Base-by-base conservation (phyloP, 2,329 filamentous ascomycete species). In the Capronia americana region DNA sequence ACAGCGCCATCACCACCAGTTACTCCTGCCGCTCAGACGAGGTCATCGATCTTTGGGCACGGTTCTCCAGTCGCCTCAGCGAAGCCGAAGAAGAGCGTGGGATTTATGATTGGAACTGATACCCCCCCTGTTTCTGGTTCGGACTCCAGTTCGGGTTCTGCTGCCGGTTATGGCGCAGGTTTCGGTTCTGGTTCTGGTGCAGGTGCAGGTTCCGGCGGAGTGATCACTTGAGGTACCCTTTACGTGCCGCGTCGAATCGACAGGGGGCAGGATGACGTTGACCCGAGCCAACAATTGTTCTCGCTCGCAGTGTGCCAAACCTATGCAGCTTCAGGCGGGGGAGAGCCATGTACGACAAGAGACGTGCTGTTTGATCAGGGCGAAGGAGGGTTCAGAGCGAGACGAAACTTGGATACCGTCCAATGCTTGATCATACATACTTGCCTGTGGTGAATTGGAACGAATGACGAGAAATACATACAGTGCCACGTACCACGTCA, bases 81-180 rank as follows among this genome's bases (percentile, higher is more conserved):
- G 12, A 65, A 54, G 50, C 48, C 64, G 30, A 65, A 69, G 62
- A 69, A 67, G 55, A 65, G 58, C 30, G 67, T 69, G 4, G 57
- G 67, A 26, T 56, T 67, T 12, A 23, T 50, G 23, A 38, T 57
- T 10, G 65, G 60, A 4, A 7, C n/a, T 3, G 3, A 14, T 8
- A 28, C 46, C 10, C 1, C 46, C 20, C 28, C 46, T 41, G 20
- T 46, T 28, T 61, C 38, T 44, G 38, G 38, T 5, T 44, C 38
- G 17, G 38, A 44, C 8, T n/a, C 38, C 38, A 44, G 38, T 20
- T 44, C 38, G 0, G 38, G 38, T 44, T n/a, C 38, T n/a, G 38
- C 5, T n/a, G 17, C 17, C 4, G 14, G 14, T n/a, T 17, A n/a
- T n/a, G 38, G 38, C 5, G 8, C 32, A 10, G 7, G 32, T 34